Evolutionary conservation across 164 flowering plant genomes (phyloP).

Genomic region (Magnolia sinica): DNA sequence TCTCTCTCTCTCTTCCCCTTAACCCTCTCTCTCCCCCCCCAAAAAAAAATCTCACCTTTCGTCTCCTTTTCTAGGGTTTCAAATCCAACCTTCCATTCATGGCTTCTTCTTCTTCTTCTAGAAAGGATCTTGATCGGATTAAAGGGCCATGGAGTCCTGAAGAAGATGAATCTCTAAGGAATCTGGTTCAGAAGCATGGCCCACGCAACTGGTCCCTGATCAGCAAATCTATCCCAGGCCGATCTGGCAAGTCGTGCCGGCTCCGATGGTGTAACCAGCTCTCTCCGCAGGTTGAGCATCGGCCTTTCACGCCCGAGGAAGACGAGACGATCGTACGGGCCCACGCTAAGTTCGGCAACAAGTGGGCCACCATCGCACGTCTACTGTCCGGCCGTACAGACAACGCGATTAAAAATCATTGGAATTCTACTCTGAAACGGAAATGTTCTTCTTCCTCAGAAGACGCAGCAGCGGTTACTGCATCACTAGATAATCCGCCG

Average conservation of each 20-base stretch:
- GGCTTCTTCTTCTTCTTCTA: conserved; percentile 21
- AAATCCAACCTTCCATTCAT: conserved; percentile 2
- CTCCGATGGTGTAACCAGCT: conserved; percentile 93
- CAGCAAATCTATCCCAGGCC: conserved; percentile 73
- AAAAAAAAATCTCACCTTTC: background rate
- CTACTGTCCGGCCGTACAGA: conserved; percentile 77
- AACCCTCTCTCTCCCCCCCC: background rate
- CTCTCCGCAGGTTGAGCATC: conserved; percentile 80
- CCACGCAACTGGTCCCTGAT: conserved; percentile 89
- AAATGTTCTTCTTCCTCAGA: conserved; percentile 41
- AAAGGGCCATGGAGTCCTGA: conserved; percentile 98
- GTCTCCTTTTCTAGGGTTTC: background rate
- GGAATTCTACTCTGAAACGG: conserved; percentile 83
- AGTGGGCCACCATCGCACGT: conserved; percentile 89
- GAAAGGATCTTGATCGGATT: conserved; percentile 63
- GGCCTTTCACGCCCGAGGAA: conserved; percentile 70
- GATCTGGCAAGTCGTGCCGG: conserved; percentile 89
- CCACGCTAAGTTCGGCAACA: conserved; percentile 73
- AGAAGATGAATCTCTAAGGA: conserved; percentile 62
- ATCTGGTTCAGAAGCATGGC: conserved; percentile 66
- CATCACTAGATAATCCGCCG: conserved; percentile 22
- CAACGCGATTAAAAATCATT: conserved; percentile 87
- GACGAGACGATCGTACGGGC: conserved; percentile 73
- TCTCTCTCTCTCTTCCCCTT: background rate
- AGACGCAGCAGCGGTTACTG: background rate